A percentile compares a stretch with the other conserved stretches of the same genome.
These are phyloP conservation scores for Heritiera fomes DNA, from an alignment of 345 rosid species.

Conservation along the genomic window DNA sequence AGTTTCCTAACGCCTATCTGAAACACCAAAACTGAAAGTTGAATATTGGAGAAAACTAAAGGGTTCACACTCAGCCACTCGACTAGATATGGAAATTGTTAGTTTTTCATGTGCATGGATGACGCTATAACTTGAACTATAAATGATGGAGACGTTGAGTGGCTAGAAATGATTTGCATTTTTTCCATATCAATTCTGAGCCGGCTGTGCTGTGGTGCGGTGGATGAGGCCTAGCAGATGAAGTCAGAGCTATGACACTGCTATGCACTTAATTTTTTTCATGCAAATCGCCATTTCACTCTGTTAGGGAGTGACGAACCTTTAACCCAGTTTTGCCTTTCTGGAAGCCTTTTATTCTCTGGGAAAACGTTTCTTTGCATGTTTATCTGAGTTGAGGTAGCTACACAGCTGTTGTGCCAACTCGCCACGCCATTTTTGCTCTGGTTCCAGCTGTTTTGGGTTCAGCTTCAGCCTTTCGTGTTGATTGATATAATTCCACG, in stretches of 20 bases:
- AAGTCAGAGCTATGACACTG: slow-evolving; percentile 11
- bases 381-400: neutral
- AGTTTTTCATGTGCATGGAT: slow-evolving; percentile 31
- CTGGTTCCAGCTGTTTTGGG: slow-evolving; percentile 9
- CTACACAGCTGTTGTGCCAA: neutral
- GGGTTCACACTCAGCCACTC: neutral
- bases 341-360: neutral
- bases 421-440: neutral
- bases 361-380: neutral
- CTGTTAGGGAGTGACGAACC: no score
- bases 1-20: neutral
- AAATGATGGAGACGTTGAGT: slow-evolving; percentile 19
- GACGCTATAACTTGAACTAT: slow-evolving; percentile 13
- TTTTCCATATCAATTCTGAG: neutral
- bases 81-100: neutral
- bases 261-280: neutral
- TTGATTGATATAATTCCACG: neutral
- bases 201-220: neutral
- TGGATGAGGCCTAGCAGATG: slow-evolving; percentile 10
- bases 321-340: no score
- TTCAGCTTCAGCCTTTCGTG: neutral
- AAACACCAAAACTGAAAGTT: neutral
- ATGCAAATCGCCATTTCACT: slow-evolving; percentile 30
- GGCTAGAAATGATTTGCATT: neutral
- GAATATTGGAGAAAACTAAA: neutral